Percentiles rank a stretch among this genome's conserved stretches.
phyloP scores from a whole-genome alignment of 2,329 filamentous ascomycete species.

The Aspergillus aculeatinus region DNA sequence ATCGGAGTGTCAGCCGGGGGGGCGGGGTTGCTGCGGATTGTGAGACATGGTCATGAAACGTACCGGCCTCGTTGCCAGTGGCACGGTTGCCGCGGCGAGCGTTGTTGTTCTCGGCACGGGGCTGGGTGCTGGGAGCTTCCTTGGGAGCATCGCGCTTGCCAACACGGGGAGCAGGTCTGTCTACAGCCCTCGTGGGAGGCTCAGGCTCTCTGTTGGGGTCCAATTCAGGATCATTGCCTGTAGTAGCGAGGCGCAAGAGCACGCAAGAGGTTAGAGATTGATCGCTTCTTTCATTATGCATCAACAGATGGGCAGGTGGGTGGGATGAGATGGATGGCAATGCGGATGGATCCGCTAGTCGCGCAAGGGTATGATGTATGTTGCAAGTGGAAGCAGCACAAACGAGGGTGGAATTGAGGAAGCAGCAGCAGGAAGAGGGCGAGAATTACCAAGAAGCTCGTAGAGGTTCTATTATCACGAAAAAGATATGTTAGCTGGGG shows the following conservation, averaged over 20 bases:
- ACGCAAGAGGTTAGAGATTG: constrained; percentile 33
- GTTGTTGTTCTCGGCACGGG: constrained; percentile 34
- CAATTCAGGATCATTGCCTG: constrained; percentile 69
- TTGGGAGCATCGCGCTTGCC: constrained; percentile 85
- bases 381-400: background rate
- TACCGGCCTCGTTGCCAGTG: constrained; percentile 84
- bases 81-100: constrained; percentile 53
- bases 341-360: background rate
- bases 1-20: constrained; percentile 19
- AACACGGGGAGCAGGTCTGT: constrained; percentile 74
- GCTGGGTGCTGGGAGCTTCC: constrained; percentile 58
- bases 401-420: background rate
- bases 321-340: background rate
- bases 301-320: background rate
- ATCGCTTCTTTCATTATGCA: constrained; percentile 12
- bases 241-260: constrained; percentile 20
- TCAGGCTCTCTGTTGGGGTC: constrained; percentile 72
- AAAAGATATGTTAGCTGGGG: constrained; percentile 38
- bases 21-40: background rate
- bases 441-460: constrained; percentile 86
- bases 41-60: constrained; percentile 41
- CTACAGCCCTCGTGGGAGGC: constrained; percentile 82
- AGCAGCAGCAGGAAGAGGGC: constrained; percentile 21
- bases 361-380: background rate
- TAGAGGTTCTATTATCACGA: constrained; percentile 74